Conservation (phyloP, 306 rosid species). For the Rosa chinensis region DNA sequence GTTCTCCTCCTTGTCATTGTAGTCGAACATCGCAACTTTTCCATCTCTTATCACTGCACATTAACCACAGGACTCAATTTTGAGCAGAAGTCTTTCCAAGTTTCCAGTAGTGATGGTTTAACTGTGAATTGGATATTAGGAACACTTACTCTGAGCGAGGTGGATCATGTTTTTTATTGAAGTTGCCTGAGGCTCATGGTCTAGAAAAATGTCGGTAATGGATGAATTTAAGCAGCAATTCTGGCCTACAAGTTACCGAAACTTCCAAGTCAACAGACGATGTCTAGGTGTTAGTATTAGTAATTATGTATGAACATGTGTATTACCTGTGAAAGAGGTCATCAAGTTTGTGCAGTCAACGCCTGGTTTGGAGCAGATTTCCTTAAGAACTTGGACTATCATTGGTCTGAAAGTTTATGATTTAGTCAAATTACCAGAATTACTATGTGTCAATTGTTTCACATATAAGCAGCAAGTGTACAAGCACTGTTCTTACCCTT, state of each 20-base stretch:
- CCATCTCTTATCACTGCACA: conserved; percentile 35
- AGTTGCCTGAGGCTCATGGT: conserved; percentile 85
- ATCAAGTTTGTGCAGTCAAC: conserved; percentile 76
- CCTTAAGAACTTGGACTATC: conserved; percentile 50
- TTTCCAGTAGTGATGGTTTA: not conserved
- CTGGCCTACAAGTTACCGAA: conserved; percentile 51
- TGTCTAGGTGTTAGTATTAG: not conserved
- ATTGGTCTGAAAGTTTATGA: conserved; percentile 36
- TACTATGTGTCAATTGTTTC: not conserved
- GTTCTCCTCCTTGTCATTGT: conserved; percentile 23
- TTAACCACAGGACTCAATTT: not conserved
- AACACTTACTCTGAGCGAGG: conserved; percentile 73
- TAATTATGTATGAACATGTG: not conserved
- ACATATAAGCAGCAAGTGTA: not conserved
- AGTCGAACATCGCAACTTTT: conserved; percentile 29
- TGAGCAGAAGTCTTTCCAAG: not conserved
- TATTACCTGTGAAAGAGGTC: conserved; percentile 74
- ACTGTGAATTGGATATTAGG: not conserved
- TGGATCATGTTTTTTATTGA: conserved; percentile 90
- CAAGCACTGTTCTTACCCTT: conserved; percentile 52
- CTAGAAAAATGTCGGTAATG: conserved; percentile 55
- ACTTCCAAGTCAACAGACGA: not conserved
- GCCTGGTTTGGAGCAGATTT: conserved; percentile 58
- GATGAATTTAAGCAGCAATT: conserved; percentile 65
- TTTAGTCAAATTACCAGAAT: not conserved